Base-by-base conservation (phyloP, 176 grass and related monocot genomes). In the Juncus inflexus region DNA sequence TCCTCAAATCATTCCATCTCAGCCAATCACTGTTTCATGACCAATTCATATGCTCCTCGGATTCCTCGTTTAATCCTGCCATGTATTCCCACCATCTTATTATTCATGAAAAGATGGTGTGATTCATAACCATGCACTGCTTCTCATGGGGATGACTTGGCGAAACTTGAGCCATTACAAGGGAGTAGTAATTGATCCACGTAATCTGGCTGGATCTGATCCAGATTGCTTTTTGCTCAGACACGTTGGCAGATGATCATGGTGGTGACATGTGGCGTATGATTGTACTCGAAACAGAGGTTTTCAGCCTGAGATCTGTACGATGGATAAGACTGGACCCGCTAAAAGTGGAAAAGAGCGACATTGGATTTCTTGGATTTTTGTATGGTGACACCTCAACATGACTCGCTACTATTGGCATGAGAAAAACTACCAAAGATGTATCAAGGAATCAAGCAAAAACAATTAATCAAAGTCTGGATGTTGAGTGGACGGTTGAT, bases 241-340 rank as follows among this genome's bases (percentile, higher is more conserved):
- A 38, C 67, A 70, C 67, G 53, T 58, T 15, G 55, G 53, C 50
- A 12, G 39, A 43, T 43, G 19, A 15, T 12, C 58, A 15, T 2
- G 3, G 38, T 7, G 37, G 4, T 12, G 67, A 70, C 51, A 55
- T 55, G 67, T 59, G 67, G 53, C 35, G 9, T 28, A 42, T 52
- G 57, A 70, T 35, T 42, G 53, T 70, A 58, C 39, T 4, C 58
- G 10, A 38, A 6, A 4, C n/a, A 7, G n/a, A 8, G 1, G 8
- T 64, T 43, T 15, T 9, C 39, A 64, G 43, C 19, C 19, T 1
- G 10, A 42, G 9, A 3, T 45, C 4, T 3, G 6, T n/a, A 52
- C 28, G 43, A 10, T 67, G 65, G 49, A 67, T 67, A 53, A 53
- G 65, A 68, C n/a, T 40, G 65, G 19, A 68, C 65, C 50, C 53